Evolutionary conservation across 1,139 yeast species (phyloP), one percentile per base, ranked within the genome.

Genomic region (Zygosaccharomyces sapae): DNA sequence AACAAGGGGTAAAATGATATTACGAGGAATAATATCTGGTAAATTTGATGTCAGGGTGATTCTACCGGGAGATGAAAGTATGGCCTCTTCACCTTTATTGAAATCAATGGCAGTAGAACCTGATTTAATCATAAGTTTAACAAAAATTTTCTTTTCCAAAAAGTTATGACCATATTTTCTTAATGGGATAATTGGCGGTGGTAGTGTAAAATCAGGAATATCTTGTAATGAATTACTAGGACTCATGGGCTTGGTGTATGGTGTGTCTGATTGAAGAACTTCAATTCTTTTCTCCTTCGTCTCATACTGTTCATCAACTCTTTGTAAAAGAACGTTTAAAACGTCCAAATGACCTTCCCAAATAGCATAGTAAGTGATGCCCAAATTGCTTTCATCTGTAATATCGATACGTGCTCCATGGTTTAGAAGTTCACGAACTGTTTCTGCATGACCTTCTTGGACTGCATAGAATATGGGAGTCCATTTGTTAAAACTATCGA

Each of bases 131-230:
- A 80, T 75, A 40, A 92, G 70, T 63, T 90, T 95, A 33, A 92
- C 77, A 55, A 89, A 80, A 2, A 87, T 88, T 61, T 86, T 88
- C 62, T 84, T 87, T 61, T 92, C 97, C 60, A 92, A 71, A 70
- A 89, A 92, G 67, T 89, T 92, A 69, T 92, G 98, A 6, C 98
- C 98, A 62, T 92, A 92, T 56, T 95, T 77, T 59, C 97, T 76
- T 47, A 92, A 72, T 0, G 98, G 98, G 43, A 92, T 80, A 46
- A 92, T 88, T 8, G 98, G 98, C 0, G 98, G 98, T 0, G 98
- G 98, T 48, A 92, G 73, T 30, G 89, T 81, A 49, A 92, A 75
- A 59, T 88, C 96, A 0, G 98, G 98, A 43, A 92, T 90, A 19
- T 82, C 76, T 30, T 55, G 50, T 38, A 58, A 46, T 7, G 60